These are phyloP conservation scores for Xylariaceae sp. DNA, from an alignment of 2,329 filamentous ascomycete genomes.

Conservation along the genomic window DNA sequence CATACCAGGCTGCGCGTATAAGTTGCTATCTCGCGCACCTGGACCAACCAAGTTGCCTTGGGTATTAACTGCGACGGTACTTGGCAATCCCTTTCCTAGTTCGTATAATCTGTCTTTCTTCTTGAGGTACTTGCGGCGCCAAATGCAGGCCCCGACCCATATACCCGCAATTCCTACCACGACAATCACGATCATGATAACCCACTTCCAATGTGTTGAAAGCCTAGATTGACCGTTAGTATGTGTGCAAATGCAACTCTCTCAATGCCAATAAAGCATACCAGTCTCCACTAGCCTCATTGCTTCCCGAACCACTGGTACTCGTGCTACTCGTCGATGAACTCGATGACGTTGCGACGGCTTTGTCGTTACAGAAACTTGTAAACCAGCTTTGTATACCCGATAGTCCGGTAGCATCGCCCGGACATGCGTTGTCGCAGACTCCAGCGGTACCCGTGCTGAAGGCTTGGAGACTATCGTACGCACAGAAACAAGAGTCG, in stretches of 20 bases:
- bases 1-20: slow-evolving; percentile 27
- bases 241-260: not conserved
- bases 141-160: slow-evolving; percentile 63
- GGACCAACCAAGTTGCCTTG: slow-evolving; percentile 26
- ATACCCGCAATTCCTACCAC: slow-evolving; percentile 63
- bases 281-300: slow-evolving; percentile 39
- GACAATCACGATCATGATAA: slow-evolving; percentile 75
- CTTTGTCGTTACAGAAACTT: slow-evolving; percentile 53
- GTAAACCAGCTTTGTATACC: slow-evolving; percentile 69
- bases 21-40: slow-evolving; percentile 23
- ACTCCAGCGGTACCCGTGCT: slow-evolving; percentile 52
- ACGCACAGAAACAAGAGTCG: slow-evolving; percentile 70
- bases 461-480: slow-evolving; percentile 54
- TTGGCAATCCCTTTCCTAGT: slow-evolving; percentile 40
- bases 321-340: slow-evolving; percentile 20
- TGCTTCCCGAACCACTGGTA: slow-evolving; percentile 16
- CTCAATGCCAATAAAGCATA: slow-evolving; percentile 25
- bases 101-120: slow-evolving; percentile 59
- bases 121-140: slow-evolving; percentile 69
- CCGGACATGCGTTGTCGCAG: slow-evolving; percentile 57
- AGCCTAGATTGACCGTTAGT: slow-evolving; percentile 46
- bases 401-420: slow-evolving; percentile 42
- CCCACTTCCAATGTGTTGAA: slow-evolving; percentile 70
- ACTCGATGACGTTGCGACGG: slow-evolving; percentile 28
- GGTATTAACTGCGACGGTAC: slow-evolving; percentile 30